A percentile compares a stretch with the other conserved stretches of the same genome.
These are phyloP conservation scores for Fusarium marasasianum DNA, from an alignment of 2,329 filamentous ascomycete species.

Conservation along the genomic window DNA sequence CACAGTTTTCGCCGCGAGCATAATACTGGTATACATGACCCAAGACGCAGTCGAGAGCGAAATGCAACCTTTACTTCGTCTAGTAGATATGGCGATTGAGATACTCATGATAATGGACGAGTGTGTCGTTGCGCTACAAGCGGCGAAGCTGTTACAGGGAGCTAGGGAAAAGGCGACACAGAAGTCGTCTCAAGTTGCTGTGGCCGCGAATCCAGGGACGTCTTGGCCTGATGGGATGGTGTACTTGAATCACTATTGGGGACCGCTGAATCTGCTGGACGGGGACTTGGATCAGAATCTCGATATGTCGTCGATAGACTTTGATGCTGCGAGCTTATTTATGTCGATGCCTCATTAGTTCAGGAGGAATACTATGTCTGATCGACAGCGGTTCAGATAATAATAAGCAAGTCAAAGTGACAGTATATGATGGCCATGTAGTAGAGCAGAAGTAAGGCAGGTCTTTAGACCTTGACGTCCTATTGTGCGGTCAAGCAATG, in stretches of 20 bases:
- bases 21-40: background rate
- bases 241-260: background rate
- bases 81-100: background rate
- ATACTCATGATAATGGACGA: background rate
- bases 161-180: background rate
- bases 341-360: constrained; percentile 87
- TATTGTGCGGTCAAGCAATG: accelerated
- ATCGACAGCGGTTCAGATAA: background rate
- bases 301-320: background rate
- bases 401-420: background rate
- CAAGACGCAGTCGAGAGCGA: background rate
- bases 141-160: background rate
- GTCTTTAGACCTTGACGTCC: accelerated
- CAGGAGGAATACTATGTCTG: constrained; percentile 47
- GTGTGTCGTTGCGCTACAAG: background rate
- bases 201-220: background rate
- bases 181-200: background rate
- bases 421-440: background rate
- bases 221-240: background rate
- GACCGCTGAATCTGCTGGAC: background rate
- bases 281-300: background rate
- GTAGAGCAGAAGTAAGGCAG: too few species aligned
- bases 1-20: background rate
- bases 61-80: background rate
- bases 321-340: constrained; percentile 64